Base-by-base conservation (phyloP, 306 rosid genomes). In the Sophora flavescens region DNA sequence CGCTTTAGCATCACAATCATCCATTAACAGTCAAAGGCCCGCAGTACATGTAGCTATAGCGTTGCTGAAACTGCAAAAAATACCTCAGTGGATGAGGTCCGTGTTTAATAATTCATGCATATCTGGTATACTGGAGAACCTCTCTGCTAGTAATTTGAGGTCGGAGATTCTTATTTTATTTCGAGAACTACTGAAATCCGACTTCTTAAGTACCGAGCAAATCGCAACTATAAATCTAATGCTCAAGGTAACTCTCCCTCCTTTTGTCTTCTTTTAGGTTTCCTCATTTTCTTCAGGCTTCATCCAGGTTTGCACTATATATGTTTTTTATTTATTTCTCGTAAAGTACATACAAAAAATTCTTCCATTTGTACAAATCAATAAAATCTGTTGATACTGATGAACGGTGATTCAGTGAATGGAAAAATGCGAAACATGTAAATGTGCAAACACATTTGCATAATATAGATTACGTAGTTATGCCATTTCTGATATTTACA, bases 51-150 rank as follows among this genome's bases (percentile, higher is more conserved):
- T 90, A 63, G 88, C 93, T 5, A 79, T 88, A 47, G 91, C 88
- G 30, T 42, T 89, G 82, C 63, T 94, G 60, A 92, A 88, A 82
- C 86, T 77, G 72, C 72, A 75, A 66, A 82, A 82, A 76, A 62
- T 77, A 75, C 96, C 96, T 32, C 77, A 41, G 38, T 94, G 97
- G 96, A 84, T 94, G 93, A 89, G 83, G 78, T 85, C 83, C 26
- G 78, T 86, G 41, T 88, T 94, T 74, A 79, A 87, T 81, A 70
- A 80, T 60, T 81, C 91, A 52, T 88, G 92, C 88, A 81, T 94
- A 78, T 89, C 92, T 44, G 86, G 94, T 84, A 86, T 90, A 28
- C 85, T 90, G 64, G 84, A 85, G 74, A 89, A 89, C 81, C 78
- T 90, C 57, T 56, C 83, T 50, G 72, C 87, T 48, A 79, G 72